phyloP scores from a whole-genome alignment of 2,329 filamentous ascomycete genomes.

The Aureobasidium sp. region DNA sequence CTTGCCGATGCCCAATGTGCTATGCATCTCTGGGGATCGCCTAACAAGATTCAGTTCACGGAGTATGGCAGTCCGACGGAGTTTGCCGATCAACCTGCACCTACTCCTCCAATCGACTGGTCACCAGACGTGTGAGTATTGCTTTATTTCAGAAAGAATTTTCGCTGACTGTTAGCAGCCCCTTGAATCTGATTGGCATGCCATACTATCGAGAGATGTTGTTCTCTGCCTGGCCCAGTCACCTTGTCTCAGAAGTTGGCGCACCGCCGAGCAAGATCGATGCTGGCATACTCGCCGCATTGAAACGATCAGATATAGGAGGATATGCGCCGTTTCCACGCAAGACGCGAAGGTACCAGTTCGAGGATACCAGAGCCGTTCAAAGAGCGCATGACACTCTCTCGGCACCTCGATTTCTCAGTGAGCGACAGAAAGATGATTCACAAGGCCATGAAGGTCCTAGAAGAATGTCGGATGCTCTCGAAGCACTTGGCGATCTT shows the following conservation, averaged over 20 bases:
- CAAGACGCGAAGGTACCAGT: slow-evolving; percentile 69
- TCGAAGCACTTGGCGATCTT: slow-evolving; percentile 57
- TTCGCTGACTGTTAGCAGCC: slow-evolving; percentile 38
- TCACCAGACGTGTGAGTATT: slow-evolving; percentile 54
- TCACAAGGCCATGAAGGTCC: slow-evolving; percentile 44
- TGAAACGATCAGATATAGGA: slow-evolving; percentile 31
- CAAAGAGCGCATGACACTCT: slow-evolving; percentile 53
- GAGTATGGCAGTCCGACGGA: slow-evolving; percentile 72
- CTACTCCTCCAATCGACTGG: slow-evolving; percentile 38
- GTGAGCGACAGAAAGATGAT: slow-evolving; percentile 70
- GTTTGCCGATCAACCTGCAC: slow-evolving; percentile 59
- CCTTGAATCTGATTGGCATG: slow-evolving; percentile 78
- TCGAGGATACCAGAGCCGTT: slow-evolving; percentile 42
- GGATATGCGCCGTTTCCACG: slow-evolving; percentile 70
- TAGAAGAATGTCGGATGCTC: slow-evolving; percentile 46
- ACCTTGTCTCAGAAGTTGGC: slow-evolving; percentile 76
- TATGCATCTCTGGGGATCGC: slow-evolving; percentile 83
- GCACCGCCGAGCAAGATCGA: slow-evolving; percentile 73
- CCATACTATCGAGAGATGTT: slow-evolving; percentile 86
- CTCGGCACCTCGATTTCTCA: slow-evolving; percentile 84
- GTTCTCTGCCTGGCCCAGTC: slow-evolving; percentile 81
- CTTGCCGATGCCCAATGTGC: slow-evolving; percentile 70
- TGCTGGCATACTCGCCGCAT: slow-evolving; percentile 55
- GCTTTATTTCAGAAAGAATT: too few species aligned
- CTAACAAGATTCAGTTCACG: slow-evolving; percentile 76